phyloP scores from a whole-genome alignment of 2,329 filamentous ascomycete genomes.

The Claviceps africana region DNA sequence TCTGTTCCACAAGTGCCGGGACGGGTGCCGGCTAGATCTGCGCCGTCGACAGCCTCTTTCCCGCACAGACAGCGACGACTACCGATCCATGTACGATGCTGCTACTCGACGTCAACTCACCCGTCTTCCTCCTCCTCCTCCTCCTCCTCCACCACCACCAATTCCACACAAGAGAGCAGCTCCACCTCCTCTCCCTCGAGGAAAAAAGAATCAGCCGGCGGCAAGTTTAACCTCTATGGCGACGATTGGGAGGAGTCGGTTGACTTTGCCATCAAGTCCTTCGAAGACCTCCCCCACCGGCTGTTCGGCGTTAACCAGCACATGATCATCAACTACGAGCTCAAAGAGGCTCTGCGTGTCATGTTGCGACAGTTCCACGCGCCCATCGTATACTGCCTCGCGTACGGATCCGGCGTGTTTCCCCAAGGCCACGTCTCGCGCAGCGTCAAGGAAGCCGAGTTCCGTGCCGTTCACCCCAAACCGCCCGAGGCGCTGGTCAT shows the following conservation, averaged over 20 bases:
- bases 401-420: slow-evolving; percentile 94
- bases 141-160: not conserved
- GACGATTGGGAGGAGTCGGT: slow-evolving; percentile 30
- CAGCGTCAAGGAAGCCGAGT: slow-evolving; percentile 39
- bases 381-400: slow-evolving; percentile 91
- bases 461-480: slow-evolving; percentile 61
- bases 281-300: slow-evolving; percentile 30
- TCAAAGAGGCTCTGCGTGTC: slow-evolving; percentile 77
- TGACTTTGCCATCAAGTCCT: slow-evolving; percentile 28
- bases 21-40: slow-evolving; percentile 5
- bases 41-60: slow-evolving; percentile 4
- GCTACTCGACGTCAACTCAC: not conserved
- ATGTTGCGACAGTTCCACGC: slow-evolving; percentile 86
- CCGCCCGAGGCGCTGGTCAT: slow-evolving; percentile 68
- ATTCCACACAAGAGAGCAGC: slow-evolving; percentile 5
- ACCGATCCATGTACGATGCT: slow-evolving; percentile 5
- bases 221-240: slow-evolving; percentile 23
- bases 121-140: slow-evolving; percentile 1
- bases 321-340: slow-evolving; percentile 88
- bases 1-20: slow-evolving; percentile 6
- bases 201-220: slow-evolving; percentile 13
- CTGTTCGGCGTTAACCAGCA: slow-evolving; percentile 88
- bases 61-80: slow-evolving; percentile 2
- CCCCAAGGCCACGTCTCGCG: slow-evolving; percentile 50
- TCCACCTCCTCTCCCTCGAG: slow-evolving; percentile 2